Evolutionary conservation across 1,284 basidiomycete genomes (phyloP).

Genomic region (Fomitopsis palustris): DNA sequence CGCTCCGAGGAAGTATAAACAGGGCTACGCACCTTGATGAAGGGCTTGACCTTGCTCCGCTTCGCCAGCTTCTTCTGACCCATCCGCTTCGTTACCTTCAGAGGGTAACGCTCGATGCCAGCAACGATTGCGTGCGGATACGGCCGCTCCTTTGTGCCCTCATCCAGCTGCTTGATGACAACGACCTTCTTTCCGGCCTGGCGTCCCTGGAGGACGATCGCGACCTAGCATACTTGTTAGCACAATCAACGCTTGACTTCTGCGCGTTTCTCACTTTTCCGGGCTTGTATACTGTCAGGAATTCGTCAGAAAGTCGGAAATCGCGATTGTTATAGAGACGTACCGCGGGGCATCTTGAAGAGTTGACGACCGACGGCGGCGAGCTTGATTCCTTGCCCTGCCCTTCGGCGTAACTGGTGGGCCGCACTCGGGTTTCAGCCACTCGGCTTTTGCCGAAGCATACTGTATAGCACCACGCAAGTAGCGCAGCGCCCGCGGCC

Average conservation of each 20-base stretch:
- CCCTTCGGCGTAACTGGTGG: conserved; percentile 8
- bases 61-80: conserved; percentile 89
- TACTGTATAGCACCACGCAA: conserved; percentile 23
- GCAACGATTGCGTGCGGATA: conserved; percentile 97
- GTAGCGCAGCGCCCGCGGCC: background rate
- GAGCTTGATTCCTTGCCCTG: conserved; percentile 23
- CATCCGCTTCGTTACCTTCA: conserved; percentile 96
- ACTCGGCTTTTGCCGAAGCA: conserved; percentile 26
- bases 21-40: conserved; percentile 81
- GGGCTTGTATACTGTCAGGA: conserved; percentile 84
- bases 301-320: conserved; percentile 25
- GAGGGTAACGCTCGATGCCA: conserved; percentile 93
- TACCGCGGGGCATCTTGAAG: conserved; percentile 71
- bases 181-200: conserved; percentile 95
- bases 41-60: conserved; percentile 96
- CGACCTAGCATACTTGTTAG: conserved; percentile 53
- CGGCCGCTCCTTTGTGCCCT: conserved; percentile 85
- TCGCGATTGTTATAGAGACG: conserved; percentile 7
- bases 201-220: conserved; percentile 94
- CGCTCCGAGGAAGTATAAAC: background rate
- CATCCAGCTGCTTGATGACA: conserved; percentile 85
- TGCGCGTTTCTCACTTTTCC: conserved; percentile 72
- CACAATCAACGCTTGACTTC: conserved; percentile 1
- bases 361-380: conserved; percentile 18
- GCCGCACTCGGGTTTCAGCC: conserved; percentile 21